Evolutionary conservation across 768 basidiomycete species (phyloP).

Genomic region (Gloeostereum incarnatum): DNA sequence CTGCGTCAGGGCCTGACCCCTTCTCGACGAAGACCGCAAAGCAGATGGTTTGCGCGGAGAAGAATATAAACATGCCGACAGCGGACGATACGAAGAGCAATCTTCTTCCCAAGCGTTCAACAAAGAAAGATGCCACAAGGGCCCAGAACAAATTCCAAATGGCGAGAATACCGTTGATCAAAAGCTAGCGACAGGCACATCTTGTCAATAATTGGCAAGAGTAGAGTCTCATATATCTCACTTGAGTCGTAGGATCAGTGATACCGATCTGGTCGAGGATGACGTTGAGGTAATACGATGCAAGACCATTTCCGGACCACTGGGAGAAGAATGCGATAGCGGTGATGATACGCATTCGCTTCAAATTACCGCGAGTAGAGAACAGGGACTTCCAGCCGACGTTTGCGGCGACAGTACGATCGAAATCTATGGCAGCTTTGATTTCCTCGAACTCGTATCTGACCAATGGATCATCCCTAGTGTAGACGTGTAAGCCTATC

Average conservation of each 20-base stretch:
- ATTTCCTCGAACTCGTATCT: constrained; percentile 75
- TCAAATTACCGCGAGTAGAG: constrained; percentile 59
- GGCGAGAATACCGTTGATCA: constrained; percentile 82
- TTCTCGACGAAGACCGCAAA: constrained; percentile 45
- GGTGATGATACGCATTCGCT: constrained; percentile 68
- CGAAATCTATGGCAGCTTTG: constrained; percentile 65
- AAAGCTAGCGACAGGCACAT: constrained; percentile 34
- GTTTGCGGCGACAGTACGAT: constrained; percentile 46
- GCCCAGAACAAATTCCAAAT: constrained; percentile 74
- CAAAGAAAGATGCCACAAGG: constrained; percentile 43
- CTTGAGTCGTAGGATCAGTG: constrained; percentile 40
- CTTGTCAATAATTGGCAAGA: neutral
- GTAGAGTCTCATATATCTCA: constrained; percentile 12
- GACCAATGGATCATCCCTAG: constrained; percentile 54
- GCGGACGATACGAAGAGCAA: constrained; percentile 56
- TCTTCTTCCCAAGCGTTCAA: constrained; percentile 65
- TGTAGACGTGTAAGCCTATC: neutral
- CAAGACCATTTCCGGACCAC: constrained; percentile 81
- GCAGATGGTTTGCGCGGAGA: constrained; percentile 59
- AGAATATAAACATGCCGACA: constrained; percentile 54
- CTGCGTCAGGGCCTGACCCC: constrained; percentile 27
- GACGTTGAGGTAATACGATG: constrained; percentile 73
- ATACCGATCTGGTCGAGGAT: constrained; percentile 66
- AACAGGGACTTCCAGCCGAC: constrained; percentile 67
- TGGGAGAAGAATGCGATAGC: constrained; percentile 79